phyloP scores from a whole-genome alignment of 2,329 filamentous ascomycete species.

The Neofusicoccum sp. region DNA sequence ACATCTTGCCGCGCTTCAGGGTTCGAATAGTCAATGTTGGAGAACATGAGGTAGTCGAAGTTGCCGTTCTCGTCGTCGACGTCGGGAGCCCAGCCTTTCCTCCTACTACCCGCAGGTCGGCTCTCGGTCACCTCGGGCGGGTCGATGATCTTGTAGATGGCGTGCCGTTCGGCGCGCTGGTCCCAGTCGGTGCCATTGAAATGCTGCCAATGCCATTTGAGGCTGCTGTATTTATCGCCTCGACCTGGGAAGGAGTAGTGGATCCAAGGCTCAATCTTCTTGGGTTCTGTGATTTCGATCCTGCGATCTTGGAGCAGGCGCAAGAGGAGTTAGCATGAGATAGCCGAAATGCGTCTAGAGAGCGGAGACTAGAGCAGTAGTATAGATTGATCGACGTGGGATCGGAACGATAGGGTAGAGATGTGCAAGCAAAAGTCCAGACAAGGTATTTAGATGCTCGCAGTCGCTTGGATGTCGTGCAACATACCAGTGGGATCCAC shows the following conservation, averaged over 20 bases:
- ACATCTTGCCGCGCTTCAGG: conserved; percentile 64
- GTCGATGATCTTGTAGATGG: conserved; percentile 63
- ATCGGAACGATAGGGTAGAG: too few species aligned
- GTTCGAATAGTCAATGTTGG: conserved; percentile 61
- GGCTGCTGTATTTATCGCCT: conserved; percentile 56
- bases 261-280: conserved; percentile 67
- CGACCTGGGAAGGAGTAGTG: conserved; percentile 65
- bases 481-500: conserved; percentile 49
- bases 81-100: conserved; percentile 63
- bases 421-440: neutral
- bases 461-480: too few species aligned
- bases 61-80: conserved; percentile 68
- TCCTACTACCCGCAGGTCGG: conserved; percentile 38
- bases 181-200: conserved; percentile 70
- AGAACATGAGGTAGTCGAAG: conserved; percentile 68
- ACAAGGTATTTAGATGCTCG: neutral
- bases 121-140: neutral
- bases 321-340: neutral
- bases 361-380: too few species aligned
- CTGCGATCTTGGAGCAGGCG: conserved; percentile 51
- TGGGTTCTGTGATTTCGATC: conserved; percentile 52
- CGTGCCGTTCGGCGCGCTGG: conserved; percentile 54
- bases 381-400: too few species aligned
- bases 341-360: neutral
- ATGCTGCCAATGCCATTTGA: conserved; percentile 66